Conservation (phyloP, 176 grass and related monocot genomes). For the Ananas comosus region DNA sequence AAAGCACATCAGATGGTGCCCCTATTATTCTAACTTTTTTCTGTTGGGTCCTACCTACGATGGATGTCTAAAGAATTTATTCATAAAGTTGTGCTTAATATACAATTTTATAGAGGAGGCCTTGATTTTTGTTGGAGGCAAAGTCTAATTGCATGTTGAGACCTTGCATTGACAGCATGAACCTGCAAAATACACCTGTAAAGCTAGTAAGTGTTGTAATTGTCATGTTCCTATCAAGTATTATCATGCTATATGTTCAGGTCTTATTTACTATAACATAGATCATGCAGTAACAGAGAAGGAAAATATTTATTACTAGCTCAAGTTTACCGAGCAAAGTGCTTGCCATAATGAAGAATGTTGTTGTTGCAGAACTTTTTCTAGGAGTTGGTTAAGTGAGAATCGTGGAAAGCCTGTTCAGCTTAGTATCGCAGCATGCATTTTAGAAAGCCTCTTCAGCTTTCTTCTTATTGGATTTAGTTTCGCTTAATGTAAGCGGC, state of each 20-base stretch:
- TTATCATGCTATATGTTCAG: no score
- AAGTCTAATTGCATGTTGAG: no score
- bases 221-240: no score
- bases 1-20: no score
- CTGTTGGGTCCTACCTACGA: no score
- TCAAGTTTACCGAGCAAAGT: background rate
- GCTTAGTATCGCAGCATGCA: background rate
- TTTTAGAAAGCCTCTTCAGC: background rate
- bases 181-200: background rate
- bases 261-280: background rate
- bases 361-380: background rate
- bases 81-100: no score
- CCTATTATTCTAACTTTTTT: no score
- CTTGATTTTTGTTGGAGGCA: no score
- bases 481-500: no score
- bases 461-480: background rate
- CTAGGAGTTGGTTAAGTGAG: background rate
- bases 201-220: background rate
- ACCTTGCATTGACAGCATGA: no score
- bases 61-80: no score
- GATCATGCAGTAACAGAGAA: background rate
- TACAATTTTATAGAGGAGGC: no score
- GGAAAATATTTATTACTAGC: background rate
- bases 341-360: background rate
- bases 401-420: background rate